Conservation (phyloP, 371 early-diverging fungal species). For the Chytridium lagenaria region DNA sequence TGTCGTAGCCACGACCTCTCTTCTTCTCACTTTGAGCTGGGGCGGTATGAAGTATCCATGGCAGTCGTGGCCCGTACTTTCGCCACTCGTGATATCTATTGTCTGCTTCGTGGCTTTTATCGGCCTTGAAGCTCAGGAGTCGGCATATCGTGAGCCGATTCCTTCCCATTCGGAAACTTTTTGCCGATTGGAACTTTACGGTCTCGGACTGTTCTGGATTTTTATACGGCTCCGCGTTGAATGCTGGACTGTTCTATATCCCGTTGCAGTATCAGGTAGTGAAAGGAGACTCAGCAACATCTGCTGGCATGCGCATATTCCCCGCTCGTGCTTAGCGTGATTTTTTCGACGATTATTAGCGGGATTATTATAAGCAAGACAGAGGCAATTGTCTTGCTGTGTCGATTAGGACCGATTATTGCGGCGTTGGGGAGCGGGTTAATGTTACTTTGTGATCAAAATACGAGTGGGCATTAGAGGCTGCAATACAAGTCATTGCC, state of each 20-base stretch:
- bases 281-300: not conserved
- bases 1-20: not conserved
- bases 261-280: constrained; percentile 2
- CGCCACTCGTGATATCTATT: not conserved
- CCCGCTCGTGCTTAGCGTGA: not conserved
- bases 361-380: not conserved
- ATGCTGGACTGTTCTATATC: not conserved
- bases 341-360: not conserved
- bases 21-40: constrained; percentile 2
- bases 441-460: not conserved
- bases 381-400: not conserved
- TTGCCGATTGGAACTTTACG: not conserved
- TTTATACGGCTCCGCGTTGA: not conserved
- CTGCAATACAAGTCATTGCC: not conserved
- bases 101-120: not conserved
- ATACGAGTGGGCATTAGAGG: not conserved
- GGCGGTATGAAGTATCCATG: not conserved
- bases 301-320: not conserved
- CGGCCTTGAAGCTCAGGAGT: not conserved
- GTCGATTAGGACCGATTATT: not conserved
- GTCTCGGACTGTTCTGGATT: not conserved
- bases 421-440: not conserved
- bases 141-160: not conserved
- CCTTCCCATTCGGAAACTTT: not conserved
- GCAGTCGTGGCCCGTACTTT: not conserved